Evolutionary conservation across 805 yeast species (phyloP), one percentile per base, ranked within the genome.

Genomic region (Pichia heedii): DNA sequence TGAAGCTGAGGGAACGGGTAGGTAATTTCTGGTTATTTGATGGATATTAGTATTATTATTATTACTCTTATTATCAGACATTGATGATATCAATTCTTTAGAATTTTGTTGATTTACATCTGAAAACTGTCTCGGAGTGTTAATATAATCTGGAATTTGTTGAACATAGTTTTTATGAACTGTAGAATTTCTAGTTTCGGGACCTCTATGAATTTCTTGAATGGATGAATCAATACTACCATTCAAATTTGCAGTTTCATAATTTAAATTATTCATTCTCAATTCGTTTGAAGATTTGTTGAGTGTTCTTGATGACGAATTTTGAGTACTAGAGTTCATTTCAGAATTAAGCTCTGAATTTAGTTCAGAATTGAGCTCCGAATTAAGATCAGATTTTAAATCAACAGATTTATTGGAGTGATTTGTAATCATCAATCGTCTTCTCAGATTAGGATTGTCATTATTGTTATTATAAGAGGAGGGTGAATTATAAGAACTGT

Each of bases 151-250:
- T 22, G 47, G 22, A 37, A 45, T 36, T 37, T 41, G 50, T 33
- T 48, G 44, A 37, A 33, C 16, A 30, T 15, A n/a, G 12, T 32
- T 33, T 18, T 36, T 32, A 7, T 19, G 18, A 4, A 39, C 26
- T 38, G 55, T 58, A 26, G 37, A 16, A 40, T 58, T 58, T 47
- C 60, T 46, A 41, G 52, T 59, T 39, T 59, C 63, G 5, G 62
- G 63, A 2, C 57, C 58, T 36, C 63, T 50, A 19, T 49, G 54
- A 36, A 60, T 60, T 43, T 57, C 63, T 48, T 55, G 61, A 40
- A 60, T 56, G 6, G 60, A 52, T 16, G 46, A 38, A n/a, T 44
- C 53, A 12, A 36, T 21, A 22, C 33, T 22, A 22, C 42, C 43
- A 10, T 32, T n/a, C 6, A 13, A 5, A n/a, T 36, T 19, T 10